Percentiles rank a stretch among this genome's conserved stretches.
Evolutionary conservation across 2,329 filamentous ascomycete genomes (phyloP).

Genomic region (Gaeumannomyces tritici): DNA sequence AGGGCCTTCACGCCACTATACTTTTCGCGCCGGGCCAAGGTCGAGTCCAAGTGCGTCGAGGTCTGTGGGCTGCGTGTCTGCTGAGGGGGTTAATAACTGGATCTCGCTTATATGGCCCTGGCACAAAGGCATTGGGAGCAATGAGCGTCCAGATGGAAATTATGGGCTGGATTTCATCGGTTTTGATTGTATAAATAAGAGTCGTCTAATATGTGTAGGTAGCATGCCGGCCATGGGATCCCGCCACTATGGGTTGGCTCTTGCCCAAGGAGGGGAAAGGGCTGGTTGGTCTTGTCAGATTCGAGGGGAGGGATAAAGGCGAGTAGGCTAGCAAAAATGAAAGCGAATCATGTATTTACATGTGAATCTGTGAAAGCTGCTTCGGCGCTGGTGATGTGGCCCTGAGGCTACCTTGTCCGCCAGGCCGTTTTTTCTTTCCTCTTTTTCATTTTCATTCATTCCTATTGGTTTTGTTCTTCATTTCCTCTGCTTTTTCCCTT

Average conservation of each 20-base stretch:
- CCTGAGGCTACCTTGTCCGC: too few relatives aligned
- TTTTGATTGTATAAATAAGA: not conserved
- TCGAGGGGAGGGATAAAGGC: not conserved
- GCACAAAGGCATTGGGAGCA: too few relatives aligned
- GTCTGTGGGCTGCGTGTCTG: constrained; percentile 67
- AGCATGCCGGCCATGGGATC: not conserved
- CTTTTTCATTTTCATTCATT: too few relatives aligned
- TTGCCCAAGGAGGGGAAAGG: not conserved
- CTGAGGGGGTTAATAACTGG: constrained; percentile 26
- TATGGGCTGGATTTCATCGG: not conserved
- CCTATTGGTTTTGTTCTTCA: too few relatives aligned
- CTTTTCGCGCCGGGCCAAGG: constrained; percentile 52
- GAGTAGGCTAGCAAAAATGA: not conserved
- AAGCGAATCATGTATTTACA: not conserved
- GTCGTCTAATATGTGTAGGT: not conserved
- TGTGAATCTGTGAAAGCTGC: too few relatives aligned
- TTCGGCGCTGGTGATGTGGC: too few relatives aligned
- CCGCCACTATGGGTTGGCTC: not conserved
- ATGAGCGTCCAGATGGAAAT: not conserved
- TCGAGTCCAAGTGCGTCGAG: constrained; percentile 61
- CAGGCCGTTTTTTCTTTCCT: too few relatives aligned
- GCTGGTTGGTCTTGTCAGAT: not conserved
- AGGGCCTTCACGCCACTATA: constrained; percentile 52
- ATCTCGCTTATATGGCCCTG: too few relatives aligned
- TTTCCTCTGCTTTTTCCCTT: too few relatives aligned